Conservation (phyloP, 2,329 filamentous ascomycete species). For the Bipolaris oryzae region DNA sequence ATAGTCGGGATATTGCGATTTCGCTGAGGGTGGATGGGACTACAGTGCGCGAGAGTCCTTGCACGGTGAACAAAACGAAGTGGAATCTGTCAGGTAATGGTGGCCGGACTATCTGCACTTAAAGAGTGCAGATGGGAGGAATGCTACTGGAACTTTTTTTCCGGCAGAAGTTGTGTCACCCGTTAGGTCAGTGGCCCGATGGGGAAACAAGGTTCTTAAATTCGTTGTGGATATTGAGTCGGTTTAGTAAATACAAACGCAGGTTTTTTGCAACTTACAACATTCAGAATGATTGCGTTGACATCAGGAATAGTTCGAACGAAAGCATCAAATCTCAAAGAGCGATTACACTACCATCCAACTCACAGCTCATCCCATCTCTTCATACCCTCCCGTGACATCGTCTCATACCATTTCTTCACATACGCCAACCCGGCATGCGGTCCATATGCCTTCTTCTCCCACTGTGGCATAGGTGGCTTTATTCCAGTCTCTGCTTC, state of each 20-base stretch:
- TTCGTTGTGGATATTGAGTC: slow-evolving; percentile 3
- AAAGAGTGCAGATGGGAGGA: neutral
- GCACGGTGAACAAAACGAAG: slow-evolving; percentile 57
- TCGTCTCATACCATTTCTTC: slow-evolving; percentile 51
- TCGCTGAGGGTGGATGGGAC: slow-evolving; percentile 58
- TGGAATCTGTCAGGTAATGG: slow-evolving; percentile 58
- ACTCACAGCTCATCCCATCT: slow-evolving; percentile 29
- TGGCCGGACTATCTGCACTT: slow-evolving; percentile 29
- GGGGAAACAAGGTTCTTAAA: no score
- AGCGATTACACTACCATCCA: no score
- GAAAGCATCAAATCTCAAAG: no score
- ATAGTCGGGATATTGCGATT: slow-evolving; percentile 59
- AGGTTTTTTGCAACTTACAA: no score
- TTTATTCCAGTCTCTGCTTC: slow-evolving; percentile 53
- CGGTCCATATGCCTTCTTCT: slow-evolving; percentile 53
- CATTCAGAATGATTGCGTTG: no score
- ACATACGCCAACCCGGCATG: slow-evolving; percentile 54
- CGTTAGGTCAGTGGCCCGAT: no score
- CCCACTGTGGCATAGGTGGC: slow-evolving; percentile 54
- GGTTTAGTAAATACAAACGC: neutral
- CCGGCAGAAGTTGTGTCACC: no score
- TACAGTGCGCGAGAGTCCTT: slow-evolving; percentile 61
- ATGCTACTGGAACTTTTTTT: neutral
- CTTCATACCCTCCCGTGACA: slow-evolving; percentile 35
- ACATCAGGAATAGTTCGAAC: no score